A percentile compares a stretch with the other conserved stretches of the same genome.
phyloP scores from a whole-genome alignment of 2,329 filamentous ascomycete genomes.

The Fusarium sp. region DNA sequence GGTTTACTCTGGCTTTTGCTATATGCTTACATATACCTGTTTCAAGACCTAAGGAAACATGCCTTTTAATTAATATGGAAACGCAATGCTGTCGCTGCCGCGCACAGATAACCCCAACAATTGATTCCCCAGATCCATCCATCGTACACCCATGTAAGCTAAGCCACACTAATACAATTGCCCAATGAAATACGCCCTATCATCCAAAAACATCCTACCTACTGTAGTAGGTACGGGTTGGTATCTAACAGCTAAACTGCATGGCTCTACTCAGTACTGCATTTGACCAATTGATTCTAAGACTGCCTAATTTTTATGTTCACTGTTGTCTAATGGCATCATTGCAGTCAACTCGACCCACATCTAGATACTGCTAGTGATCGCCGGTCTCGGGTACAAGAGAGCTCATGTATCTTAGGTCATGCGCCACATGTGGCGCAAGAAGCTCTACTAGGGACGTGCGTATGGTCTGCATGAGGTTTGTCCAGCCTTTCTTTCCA shows the following conservation, averaged over 20 bases:
- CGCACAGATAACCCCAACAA: background rate
- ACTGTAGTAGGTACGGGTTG: background rate
- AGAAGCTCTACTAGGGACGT: conserved; percentile 19
- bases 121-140: conserved; percentile 35
- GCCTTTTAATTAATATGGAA: background rate
- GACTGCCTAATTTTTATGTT: background rate
- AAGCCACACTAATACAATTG: conserved; percentile 19
- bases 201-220: background rate
- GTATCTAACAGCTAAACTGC: background rate
- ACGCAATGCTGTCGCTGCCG: background rate
- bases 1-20: background rate
- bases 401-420: background rate
- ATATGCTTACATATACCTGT: background rate
- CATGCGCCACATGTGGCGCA: conserved; percentile 35
- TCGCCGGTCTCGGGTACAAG: conserved; percentile 22
- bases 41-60: background rate
- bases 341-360: background rate
- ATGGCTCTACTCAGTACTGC: too few relatives aligned
- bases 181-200: conserved; percentile 30
- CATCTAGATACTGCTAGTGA: background rate
- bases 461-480: conserved; percentile 17
- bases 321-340: background rate
- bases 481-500: conserved; percentile 31
- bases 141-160: conserved; percentile 32
- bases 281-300: background rate